A percentile compares a stretch with the other conserved stretches of the same genome.
These are phyloP conservation scores for Basipetospora sp. DNA, from an alignment of 2,329 filamentous ascomycete species.

Conservation along the genomic window DNA sequence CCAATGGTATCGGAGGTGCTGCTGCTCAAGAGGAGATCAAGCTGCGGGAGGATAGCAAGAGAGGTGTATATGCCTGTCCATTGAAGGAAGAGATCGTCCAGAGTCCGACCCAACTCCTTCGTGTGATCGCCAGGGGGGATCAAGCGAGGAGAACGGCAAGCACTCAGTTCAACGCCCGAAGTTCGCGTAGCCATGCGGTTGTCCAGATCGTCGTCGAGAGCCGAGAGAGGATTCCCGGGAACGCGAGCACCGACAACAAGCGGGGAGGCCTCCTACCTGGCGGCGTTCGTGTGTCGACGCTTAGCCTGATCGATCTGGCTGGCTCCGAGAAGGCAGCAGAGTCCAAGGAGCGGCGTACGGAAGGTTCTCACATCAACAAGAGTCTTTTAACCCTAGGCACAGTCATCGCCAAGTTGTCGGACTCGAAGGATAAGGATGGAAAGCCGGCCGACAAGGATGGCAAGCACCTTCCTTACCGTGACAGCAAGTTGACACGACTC, in stretches of 20 bases:
- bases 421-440: constrained; percentile 67
- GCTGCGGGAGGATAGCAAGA: constrained; percentile 85
- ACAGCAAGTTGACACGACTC: constrained; percentile 89
- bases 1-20: constrained; percentile 39
- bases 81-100: constrained; percentile 98
- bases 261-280: constrained; percentile 61
- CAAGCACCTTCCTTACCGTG: constrained; percentile 88
- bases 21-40: constrained; percentile 82
- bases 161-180: constrained; percentile 92
- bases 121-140: constrained; percentile 89
- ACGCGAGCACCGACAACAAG: constrained; percentile 40
- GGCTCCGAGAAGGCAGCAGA: constrained; percentile 94
- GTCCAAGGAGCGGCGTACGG: constrained; percentile 80
- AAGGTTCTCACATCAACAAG: constrained; percentile 98
- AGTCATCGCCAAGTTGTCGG: constrained; percentile 84
- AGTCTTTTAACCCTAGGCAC: constrained; percentile 87
- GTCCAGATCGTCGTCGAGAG: constrained; percentile 98
- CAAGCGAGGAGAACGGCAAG: constrained; percentile 79
- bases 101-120: constrained; percentile 82
- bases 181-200: constrained; percentile 93
- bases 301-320: constrained; percentile 90
- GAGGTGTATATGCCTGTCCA: constrained; percentile 89
- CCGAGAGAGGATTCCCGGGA: constrained; percentile 61
- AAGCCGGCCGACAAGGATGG: constrained; percentile 64
- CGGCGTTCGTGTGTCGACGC: constrained; percentile 83